Evolutionary conservation across 805 yeast genomes (phyloP).

Genomic region (Sugiyamaella valdiviana): DNA sequence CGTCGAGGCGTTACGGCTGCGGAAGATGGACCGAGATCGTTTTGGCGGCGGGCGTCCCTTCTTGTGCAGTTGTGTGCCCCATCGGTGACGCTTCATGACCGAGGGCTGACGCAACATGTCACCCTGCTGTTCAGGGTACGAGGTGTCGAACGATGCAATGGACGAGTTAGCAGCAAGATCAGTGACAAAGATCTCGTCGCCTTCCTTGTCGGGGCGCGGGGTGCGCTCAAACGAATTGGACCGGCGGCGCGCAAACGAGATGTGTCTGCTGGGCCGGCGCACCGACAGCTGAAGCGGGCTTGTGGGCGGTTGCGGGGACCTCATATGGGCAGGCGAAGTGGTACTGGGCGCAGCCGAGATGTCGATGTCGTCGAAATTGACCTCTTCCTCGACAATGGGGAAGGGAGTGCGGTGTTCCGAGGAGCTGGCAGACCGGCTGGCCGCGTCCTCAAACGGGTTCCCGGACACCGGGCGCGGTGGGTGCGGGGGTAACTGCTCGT

Average conservation of each 20-base stretch:
- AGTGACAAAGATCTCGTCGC: not conserved
- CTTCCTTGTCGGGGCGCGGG: not conserved
- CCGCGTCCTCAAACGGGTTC: constrained; percentile 1
- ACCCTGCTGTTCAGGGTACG: not conserved
- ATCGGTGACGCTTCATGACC: constrained; percentile 67
- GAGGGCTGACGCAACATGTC: constrained; percentile 37
- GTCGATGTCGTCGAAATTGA: constrained; percentile 4
- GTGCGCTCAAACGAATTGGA: not conserved
- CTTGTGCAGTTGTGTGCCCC: constrained; percentile 84
- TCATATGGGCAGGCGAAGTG: constrained; percentile 2
- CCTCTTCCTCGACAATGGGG: constrained; percentile 8
- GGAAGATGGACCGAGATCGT: constrained; percentile 24
- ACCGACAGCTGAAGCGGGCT: constrained; percentile 2
- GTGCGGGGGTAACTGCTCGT: not conserved
- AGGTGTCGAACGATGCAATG: not conserved
- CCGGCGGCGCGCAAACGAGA: constrained; percentile 11
- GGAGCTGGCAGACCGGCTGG: not conserved
- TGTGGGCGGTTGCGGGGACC: not conserved
- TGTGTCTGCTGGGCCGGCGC: constrained; percentile 7
- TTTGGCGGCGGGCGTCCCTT: constrained; percentile 52
- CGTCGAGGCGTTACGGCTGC: not conserved
- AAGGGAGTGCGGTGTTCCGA: not conserved
- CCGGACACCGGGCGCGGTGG: not conserved
- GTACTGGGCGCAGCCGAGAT: not conserved
- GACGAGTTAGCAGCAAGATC: not conserved